Evolutionary conservation across 306 rosid species (phyloP), one percentile per base, ranked within the genome.

Genomic region (Comarum palustre): DNA sequence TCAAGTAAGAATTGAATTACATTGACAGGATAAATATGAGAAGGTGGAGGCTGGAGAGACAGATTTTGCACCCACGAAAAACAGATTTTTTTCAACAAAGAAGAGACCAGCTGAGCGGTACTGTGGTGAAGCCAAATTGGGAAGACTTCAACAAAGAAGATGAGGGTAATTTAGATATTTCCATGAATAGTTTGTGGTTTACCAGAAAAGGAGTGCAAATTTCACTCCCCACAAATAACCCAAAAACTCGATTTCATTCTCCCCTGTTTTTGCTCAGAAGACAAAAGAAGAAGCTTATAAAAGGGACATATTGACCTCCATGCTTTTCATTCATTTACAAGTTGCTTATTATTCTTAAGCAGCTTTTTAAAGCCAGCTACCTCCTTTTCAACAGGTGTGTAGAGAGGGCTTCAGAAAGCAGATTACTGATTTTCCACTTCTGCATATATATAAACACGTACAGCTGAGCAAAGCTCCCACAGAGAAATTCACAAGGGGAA

Each of bases 231-330:
- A n/a, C n/a, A n/a, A n/a, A n/a, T n/a, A n/a, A n/a, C n/a, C n/a
- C n/a, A n/a, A n/a, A 52, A 22, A 20, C 14, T 52, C 14, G 27
- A 51, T 55, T 55, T 24, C 17, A 78, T 89, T 84, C 82, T 86
- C 75, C 78, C 71, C 74, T 82, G 74, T 79, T 85, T 58, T 81
- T 45, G 45, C 83, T 79, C 7, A 27, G 24, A 42, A 42, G 52
- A 66, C 38, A 42, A 79, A 76, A 73, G 64, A 77, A 81, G 36
- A 66, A 79, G 77, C 81, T 68, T 84, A 86, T 84, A 85, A 89
- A 87, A 87, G 84, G 83, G 75, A 46, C 78, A 77, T 68, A 79
- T 77, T 67, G 82, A 84, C 73, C 73, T 85, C 48, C 12, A 52
- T 34, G 34, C 34, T 12, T 71, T 78, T 69, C 78, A 73, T 64